phyloP scores from a whole-genome alignment of 306 rosid species.

The Cyamopsis tetragonoloba region DNA sequence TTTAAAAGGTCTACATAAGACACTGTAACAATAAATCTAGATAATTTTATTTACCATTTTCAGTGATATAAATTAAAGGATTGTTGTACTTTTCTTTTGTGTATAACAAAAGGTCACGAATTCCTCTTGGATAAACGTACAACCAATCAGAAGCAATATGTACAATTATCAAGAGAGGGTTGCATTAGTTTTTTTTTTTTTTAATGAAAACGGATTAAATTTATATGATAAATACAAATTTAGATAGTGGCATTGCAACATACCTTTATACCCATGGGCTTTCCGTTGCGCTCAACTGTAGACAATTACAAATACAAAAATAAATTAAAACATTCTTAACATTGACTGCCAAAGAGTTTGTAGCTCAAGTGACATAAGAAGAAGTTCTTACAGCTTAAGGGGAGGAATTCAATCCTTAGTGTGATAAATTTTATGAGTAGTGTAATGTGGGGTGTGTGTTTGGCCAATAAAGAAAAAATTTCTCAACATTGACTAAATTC shows the following conservation, averaged over 20 bases:
- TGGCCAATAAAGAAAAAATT: too few relatives aligned
- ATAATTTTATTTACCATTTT: constrained; percentile 41
- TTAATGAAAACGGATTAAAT: neutral
- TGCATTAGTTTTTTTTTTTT: neutral
- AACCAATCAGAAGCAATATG: constrained; percentile 53
- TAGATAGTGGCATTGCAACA: neutral
- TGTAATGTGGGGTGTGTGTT: too few relatives aligned
- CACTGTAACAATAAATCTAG: neutral
- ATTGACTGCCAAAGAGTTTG: too few relatives aligned
- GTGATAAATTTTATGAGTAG: too few relatives aligned
- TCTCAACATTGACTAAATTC: neutral
- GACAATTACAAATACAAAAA: neutral
- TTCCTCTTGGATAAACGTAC: constrained; percentile 46
- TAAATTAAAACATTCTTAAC: too few relatives aligned
- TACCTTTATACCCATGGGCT: constrained; percentile 27
- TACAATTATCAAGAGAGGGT: neutral
- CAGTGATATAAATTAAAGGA: constrained; percentile 56
- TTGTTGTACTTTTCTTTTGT: constrained; percentile 42
- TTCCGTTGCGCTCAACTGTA: constrained; percentile 34
- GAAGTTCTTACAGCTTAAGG: too few relatives aligned
- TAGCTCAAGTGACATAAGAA: too few relatives aligned
- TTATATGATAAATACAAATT: neutral
- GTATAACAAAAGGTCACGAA: constrained; percentile 40
- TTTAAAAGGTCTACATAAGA: too few relatives aligned
- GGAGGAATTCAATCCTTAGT: too few relatives aligned